Conservation (phyloP, 2,329 filamentous ascomycete genomes). For the Fusarium pseudoanthophilum region DNA sequence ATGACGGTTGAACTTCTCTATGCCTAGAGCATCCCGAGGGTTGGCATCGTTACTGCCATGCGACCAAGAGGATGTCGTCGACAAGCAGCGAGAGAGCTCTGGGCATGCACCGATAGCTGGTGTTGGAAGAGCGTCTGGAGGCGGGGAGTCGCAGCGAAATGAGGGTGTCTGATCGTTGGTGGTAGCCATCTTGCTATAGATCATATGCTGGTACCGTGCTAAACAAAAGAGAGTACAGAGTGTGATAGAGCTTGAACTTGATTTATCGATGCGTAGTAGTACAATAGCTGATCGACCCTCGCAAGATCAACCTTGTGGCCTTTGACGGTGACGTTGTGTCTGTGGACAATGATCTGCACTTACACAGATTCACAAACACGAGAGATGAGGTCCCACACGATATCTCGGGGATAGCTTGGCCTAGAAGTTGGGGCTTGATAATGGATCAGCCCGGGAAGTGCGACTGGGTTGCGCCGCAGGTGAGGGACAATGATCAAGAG, state of each 20-base stretch:
- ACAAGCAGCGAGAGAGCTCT: conserved; percentile 72
- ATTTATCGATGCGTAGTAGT: conserved; percentile 10
- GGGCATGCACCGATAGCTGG: conserved; percentile 69
- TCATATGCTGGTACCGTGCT: not conserved
- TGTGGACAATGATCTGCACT: conserved; percentile 37
- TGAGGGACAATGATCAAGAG: conserved; percentile 2
- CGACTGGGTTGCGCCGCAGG: not conserved
- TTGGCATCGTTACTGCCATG: conserved; percentile 61
- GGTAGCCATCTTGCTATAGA: conserved; percentile 47
- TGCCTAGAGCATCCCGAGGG: conserved; percentile 65
- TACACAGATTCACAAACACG: conserved; percentile 36
- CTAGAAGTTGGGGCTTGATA: conserved; percentile 6
- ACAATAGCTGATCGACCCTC: conserved; percentile 5
- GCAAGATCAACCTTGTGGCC: conserved; percentile 19
- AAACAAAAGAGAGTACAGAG: not conserved
- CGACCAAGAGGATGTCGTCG: conserved; percentile 69
- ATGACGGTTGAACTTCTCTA: conserved; percentile 67
- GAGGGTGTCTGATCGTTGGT: conserved; percentile 47
- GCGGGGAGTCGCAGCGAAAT: conserved; percentile 69
- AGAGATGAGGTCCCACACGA: conserved; percentile 34
- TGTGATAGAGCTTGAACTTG: conserved; percentile 6
- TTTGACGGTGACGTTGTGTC: conserved; percentile 29
- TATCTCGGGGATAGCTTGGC: conserved; percentile 25
- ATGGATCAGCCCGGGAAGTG: not conserved
- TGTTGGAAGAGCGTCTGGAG: conserved; percentile 71